Percentiles rank a stretch among this genome's conserved stretches.
phyloP scores from a whole-genome alignment of 2,329 filamentous ascomycete genomes.

The Ophiostoma novo-ulmi region DNA sequence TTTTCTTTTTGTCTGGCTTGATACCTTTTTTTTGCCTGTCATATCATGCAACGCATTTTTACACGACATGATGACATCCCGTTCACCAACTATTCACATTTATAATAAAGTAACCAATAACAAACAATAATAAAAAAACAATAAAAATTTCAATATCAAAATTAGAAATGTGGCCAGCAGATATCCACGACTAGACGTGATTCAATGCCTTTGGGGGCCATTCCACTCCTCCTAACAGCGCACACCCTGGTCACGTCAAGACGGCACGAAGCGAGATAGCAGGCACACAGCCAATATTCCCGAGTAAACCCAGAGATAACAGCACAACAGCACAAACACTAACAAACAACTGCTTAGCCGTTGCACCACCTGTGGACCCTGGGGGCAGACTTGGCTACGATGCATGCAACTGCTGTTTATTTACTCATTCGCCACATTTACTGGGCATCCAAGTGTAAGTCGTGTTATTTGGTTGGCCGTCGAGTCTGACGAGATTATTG shows the following conservation, averaged over 20 bases:
- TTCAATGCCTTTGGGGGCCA: background rate
- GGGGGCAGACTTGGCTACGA: background rate
- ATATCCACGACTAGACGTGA: too few relatives aligned
- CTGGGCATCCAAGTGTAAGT: background rate
- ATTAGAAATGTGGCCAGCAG: too few relatives aligned
- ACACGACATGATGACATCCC: conserved; percentile 6
- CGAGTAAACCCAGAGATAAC: background rate
- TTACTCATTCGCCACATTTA: background rate
- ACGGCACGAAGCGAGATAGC: conserved; percentile 3
- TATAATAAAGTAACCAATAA: background rate
- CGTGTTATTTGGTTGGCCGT: background rate
- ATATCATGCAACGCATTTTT: conserved; percentile 3
- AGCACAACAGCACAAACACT: background rate
- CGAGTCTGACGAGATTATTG: background rate
- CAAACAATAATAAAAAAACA: background rate
- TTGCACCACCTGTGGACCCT: background rate
- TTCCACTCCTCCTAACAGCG: background rate
- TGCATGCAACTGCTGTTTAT: background rate
- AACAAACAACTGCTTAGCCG: background rate
- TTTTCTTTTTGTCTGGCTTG: conserved; percentile 9
- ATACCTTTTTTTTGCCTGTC: conserved; percentile 10
- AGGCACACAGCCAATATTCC: background rate
- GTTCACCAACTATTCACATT: background rate
- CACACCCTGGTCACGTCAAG: background rate
- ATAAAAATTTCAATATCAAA: too few relatives aligned